Evolutionary conservation across 2,329 filamentous ascomycete genomes (phyloP).

Genomic region (Hypoxylon sp.): DNA sequence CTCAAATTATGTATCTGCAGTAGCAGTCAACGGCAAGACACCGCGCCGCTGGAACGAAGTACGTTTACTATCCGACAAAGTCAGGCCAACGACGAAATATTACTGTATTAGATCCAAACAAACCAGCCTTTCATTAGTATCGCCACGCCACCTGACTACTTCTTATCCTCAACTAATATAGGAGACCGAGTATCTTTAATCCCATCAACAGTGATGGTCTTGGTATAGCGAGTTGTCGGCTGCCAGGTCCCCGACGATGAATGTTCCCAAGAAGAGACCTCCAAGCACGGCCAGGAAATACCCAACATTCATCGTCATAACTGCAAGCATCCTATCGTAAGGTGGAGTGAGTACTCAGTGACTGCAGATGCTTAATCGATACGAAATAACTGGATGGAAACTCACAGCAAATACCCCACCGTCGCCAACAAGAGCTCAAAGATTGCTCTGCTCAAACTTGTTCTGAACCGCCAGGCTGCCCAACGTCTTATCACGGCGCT

Average conservation of each 20-base stretch:
- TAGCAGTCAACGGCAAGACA: no score
- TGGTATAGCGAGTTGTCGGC: constrained; percentile 27
- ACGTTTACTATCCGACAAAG: no score
- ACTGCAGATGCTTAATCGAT: no score
- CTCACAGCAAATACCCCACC: constrained; percentile 39
- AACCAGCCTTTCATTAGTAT: no score
- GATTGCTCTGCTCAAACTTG: constrained; percentile 16
- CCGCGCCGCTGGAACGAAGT: no score
- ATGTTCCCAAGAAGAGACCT: constrained; percentile 30
- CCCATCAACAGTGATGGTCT: constrained; percentile 29
- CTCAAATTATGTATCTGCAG: no score
- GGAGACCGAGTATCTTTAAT: no score
- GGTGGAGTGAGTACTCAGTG: no score
- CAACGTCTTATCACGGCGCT: constrained; percentile 17
- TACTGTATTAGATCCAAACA: no score
- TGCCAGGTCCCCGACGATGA: constrained; percentile 28
- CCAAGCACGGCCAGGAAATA: constrained; percentile 39
- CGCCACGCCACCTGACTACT: no score
- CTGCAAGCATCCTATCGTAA: constrained; percentile 37
- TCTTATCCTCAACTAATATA: no score
- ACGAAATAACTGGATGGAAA: not conserved
- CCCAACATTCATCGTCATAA: constrained; percentile 41
- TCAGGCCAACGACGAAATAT: no score
- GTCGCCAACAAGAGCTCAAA: constrained; percentile 32
- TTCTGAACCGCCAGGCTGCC: constrained; percentile 12